Evolutionary conservation across 176 grass and related monocot genomes (phyloP), one percentile per base, ranked within the genome.

Genomic region (Triticum turgidum): DNA sequence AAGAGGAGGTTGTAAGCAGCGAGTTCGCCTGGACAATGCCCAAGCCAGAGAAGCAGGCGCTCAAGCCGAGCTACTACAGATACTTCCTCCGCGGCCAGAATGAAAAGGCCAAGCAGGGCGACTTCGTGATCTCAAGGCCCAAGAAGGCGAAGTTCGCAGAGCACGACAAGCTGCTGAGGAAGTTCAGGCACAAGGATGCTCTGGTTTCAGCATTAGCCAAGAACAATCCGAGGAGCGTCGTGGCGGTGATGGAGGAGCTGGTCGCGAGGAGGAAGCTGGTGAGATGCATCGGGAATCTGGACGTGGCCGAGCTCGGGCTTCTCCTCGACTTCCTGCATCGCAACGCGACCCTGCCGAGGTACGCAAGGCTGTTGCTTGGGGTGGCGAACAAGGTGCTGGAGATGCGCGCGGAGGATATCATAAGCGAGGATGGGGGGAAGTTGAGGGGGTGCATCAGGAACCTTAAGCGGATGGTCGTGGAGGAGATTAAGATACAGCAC

Each of bases 181-280:
- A 96, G 68, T 98, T 96, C 76, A 88, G 78, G 82, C 96, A 98
- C 90, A 95, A 92, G 78, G 93, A 98, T 7, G 93, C 93, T 24
- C 92, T 98, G 21, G 87, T 96, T 73, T 84, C 90, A 13, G 93
- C 86, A 1, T 79, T 98, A 56, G 82, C 49, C 82, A 89, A 81
- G 74, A 96, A 92, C 69, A 92, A 92, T 13, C 69, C 92, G 0
- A 90, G 54, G 61, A 84, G 79, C 22, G 64, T 81, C 33, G 82
- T 96, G 38, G 90, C 93, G 67, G 96, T 98, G 18, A 89, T 98
- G 88, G 96, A 96, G 88, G 96, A 98, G 86, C 63, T 98, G 9
- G 86, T 98, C 4, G 69, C 92, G 10, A 94, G 96, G 82, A 98
- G 86, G 84, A 98, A 96, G 87, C 89, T 98, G 42, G 62, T 96